Evolutionary conservation across 2,329 filamentous ascomycete species (phyloP).

Genomic region (Xylariales sp.): DNA sequence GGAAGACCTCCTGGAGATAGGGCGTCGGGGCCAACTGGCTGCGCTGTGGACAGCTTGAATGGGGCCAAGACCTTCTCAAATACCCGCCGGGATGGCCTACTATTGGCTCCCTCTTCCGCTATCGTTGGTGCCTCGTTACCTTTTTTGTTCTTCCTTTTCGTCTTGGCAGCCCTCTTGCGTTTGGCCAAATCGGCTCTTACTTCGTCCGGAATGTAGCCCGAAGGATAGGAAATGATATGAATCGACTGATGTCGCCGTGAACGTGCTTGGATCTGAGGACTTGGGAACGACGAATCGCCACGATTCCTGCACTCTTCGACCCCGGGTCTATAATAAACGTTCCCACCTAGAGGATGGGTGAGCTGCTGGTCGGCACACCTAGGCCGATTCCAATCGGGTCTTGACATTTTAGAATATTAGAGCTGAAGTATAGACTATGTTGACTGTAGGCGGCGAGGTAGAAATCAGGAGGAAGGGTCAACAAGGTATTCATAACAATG

Average conservation of each 20-base stretch:
- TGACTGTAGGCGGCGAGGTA: constrained; percentile 6
- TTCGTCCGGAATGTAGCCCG: constrained; percentile 59
- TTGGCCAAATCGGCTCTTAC: constrained; percentile 50
- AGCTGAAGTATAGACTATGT: constrained; percentile 7
- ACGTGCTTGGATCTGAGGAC: constrained; percentile 61
- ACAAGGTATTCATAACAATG: constrained; percentile 30
- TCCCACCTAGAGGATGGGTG: constrained; percentile 43
- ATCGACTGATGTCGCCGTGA: constrained; percentile 64
- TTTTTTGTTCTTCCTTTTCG: constrained; percentile 40
- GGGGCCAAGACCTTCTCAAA: constrained; percentile 51
- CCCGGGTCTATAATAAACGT: constrained; percentile 48
- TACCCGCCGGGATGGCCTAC: constrained; percentile 49
- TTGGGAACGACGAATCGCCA: constrained; percentile 47
- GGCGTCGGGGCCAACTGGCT: constrained; percentile 39
- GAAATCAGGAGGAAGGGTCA: constrained; percentile 18
- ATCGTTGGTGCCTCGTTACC: constrained; percentile 36
- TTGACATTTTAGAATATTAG: constrained; percentile 49
- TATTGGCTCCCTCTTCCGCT: constrained; percentile 39
- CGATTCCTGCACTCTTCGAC: constrained; percentile 43
- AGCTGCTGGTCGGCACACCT: constrained; percentile 34
- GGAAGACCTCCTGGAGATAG: constrained; percentile 26
- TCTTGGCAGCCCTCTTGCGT: constrained; percentile 44
- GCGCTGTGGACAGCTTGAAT: constrained; percentile 46
- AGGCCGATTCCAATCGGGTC: constrained; percentile 39
- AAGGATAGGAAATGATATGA: constrained; percentile 61